Percentiles rank a stretch among this genome's conserved stretches.
Evolutionary conservation across 345 rosid species (phyloP).

Genomic region (Eucalyptus grandis): DNA sequence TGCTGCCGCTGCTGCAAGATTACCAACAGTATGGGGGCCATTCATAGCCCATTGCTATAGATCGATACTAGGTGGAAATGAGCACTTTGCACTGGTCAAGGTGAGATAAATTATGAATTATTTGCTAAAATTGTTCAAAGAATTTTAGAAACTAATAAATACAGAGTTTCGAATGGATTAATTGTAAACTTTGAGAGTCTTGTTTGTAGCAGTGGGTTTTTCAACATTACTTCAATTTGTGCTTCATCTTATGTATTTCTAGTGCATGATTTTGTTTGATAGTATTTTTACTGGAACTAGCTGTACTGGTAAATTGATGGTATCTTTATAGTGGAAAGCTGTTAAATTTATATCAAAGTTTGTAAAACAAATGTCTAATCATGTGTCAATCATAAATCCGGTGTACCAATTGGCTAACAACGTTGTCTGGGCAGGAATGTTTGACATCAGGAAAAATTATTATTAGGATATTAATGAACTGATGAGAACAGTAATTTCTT

Average conservation of each 20-base stretch:
- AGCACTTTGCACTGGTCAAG: slow-evolving; percentile 93
- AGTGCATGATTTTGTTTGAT: not conserved
- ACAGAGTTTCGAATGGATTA: not conserved
- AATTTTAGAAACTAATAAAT: not conserved
- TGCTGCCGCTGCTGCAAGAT: slow-evolving; percentile 53
- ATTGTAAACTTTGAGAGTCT: not conserved
- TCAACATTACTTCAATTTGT: not conserved
- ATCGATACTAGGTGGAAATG: slow-evolving; percentile 49
- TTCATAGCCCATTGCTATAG: slow-evolving; percentile 6
- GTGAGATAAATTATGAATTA: slow-evolving; percentile 14
- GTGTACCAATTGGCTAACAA: not conserved
- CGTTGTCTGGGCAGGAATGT: rapidly evolving
- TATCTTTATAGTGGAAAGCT: not conserved
- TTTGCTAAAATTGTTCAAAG: not conserved
- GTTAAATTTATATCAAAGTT: not conserved
- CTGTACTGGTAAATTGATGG: rapidly evolving
- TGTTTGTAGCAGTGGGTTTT: rapidly evolving
- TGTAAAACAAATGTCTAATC: not conserved
- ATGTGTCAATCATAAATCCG: not conserved
- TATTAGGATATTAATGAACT: not conserved
- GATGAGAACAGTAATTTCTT: not conserved
- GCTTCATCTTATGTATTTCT: not conserved
- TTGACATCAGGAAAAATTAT: not conserved
- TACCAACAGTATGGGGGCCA: slow-evolving; percentile 91
- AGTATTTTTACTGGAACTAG: not conserved